Conservation (phyloP, 352 stramenopile genomes). For the Globisporangium canariense region DNA sequence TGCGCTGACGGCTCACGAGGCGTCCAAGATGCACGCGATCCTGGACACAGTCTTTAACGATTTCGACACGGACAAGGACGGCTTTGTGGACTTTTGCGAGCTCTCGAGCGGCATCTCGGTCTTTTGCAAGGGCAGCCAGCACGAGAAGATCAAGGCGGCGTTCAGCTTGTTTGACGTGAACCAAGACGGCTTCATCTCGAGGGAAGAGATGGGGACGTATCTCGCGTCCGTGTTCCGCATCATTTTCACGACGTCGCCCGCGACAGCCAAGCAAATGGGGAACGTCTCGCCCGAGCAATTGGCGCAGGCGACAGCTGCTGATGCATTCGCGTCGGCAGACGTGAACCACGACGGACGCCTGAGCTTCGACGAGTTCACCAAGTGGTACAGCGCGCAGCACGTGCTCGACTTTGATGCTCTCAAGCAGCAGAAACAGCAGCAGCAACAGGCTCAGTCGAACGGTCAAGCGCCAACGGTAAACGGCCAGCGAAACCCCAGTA, state of each 20-base stretch:
- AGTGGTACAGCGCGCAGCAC: slow-evolving; percentile 67
- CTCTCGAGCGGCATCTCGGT: slow-evolving; percentile 81
- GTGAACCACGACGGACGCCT: slow-evolving; percentile 63
- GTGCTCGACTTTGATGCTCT: slow-evolving; percentile 18
- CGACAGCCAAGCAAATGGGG: slow-evolving; percentile 32
- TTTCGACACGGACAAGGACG: slow-evolving; percentile 77
- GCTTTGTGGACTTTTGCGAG: slow-evolving; percentile 85
- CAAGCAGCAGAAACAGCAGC: slow-evolving; percentile 20
- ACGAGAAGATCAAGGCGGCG: slow-evolving; percentile 78
- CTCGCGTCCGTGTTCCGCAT: slow-evolving; percentile 81
- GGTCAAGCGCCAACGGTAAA: background rate
- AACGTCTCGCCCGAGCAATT: slow-evolving; percentile 68
- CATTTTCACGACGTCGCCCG: slow-evolving; percentile 69
- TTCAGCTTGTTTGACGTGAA: slow-evolving; percentile 89
- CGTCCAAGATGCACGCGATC: slow-evolving; percentile 40
- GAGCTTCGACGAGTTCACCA: slow-evolving; percentile 81
- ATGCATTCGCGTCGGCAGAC: slow-evolving; percentile 65
- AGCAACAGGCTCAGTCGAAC: background rate
- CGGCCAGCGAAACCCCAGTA: background rate
- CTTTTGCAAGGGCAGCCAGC: slow-evolving; percentile 70
- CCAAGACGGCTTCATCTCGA: slow-evolving; percentile 80
- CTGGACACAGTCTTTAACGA: slow-evolving; percentile 68
- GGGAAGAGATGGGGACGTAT: slow-evolving; percentile 86
- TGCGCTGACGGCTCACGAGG: slow-evolving; percentile 26
- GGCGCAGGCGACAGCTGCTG: slow-evolving; percentile 56